Conservation (phyloP, 2,329 filamentous ascomycete genomes). For the Triangularia setosa region DNA sequence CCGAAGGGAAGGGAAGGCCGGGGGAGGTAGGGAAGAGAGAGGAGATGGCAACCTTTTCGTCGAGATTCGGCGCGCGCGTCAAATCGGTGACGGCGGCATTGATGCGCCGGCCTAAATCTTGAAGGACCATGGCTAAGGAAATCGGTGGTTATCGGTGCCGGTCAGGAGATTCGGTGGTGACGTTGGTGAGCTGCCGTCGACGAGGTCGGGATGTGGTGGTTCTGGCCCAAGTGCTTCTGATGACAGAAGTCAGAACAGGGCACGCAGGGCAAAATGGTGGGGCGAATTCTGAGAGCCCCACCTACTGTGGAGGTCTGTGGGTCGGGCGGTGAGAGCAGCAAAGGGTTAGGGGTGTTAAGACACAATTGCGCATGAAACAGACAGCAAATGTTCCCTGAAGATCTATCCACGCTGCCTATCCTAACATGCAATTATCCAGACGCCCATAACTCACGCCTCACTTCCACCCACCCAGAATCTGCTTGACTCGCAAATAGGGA, state of each 20-base stretch:
- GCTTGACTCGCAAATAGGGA: not conserved
- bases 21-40: constrained; percentile 15
- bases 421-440: not conserved
- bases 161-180: not conserved
- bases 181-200: not conserved
- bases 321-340: not conserved
- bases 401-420: too few relatives aligned
- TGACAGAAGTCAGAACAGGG: not conserved
- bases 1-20: not conserved
- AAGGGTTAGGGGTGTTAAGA: not conserved
- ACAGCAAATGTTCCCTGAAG: too few relatives aligned
- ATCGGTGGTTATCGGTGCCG: constrained; percentile 6
- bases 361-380: not conserved
- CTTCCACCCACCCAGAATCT: not conserved
- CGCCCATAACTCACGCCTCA: not conserved
- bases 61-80: constrained; percentile 85
- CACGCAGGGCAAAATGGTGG: constrained; percentile 2
- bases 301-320: not conserved
- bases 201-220: not conserved
- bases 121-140: constrained; percentile 76
- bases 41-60: constrained; percentile 71
- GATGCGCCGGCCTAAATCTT: constrained; percentile 97
- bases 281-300: not conserved
- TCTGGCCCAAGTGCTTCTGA: not conserved
- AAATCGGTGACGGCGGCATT: constrained; percentile 94